Evolutionary conservation across 352 stramenopile species (phyloP).

Genomic region (Pythium aphanidermatum): DNA sequence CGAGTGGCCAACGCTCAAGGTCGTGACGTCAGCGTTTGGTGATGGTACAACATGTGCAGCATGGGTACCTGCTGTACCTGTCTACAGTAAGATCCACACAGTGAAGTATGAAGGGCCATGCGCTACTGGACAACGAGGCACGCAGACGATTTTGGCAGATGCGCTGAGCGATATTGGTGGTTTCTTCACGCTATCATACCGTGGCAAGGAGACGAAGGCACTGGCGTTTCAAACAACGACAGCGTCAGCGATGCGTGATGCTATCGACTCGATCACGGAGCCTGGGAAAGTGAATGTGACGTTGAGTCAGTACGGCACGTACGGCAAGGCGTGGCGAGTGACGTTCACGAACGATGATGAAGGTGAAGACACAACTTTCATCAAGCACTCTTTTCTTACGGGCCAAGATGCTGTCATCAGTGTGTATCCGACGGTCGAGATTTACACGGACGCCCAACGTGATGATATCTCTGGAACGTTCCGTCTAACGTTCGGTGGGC

Average conservation of each 20-base stretch:
- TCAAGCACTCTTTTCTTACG: constrained; percentile 67
- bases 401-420: constrained; percentile 65
- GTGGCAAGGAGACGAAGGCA: constrained; percentile 58
- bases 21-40: constrained; percentile 38
- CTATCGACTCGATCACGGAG: constrained; percentile 83
- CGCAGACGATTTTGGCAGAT: constrained; percentile 70
- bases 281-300: constrained; percentile 82
- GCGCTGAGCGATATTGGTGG: constrained; percentile 80
- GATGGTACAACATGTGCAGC: constrained; percentile 14
- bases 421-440: constrained; percentile 57
- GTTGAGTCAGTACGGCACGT: constrained; percentile 44
- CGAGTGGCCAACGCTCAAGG: constrained; percentile 61
- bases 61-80: constrained; percentile 35
- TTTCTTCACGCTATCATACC: constrained; percentile 89
- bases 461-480: constrained; percentile 66
- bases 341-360: constrained; percentile 81
- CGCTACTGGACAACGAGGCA: constrained; percentile 32
- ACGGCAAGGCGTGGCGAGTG: constrained; percentile 86
- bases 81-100: constrained; percentile 55
- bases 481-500: constrained; percentile 42
- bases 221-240: constrained; percentile 76
- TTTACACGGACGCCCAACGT: constrained; percentile 45
- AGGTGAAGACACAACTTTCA: constrained; percentile 59
- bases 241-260: constrained; percentile 71
- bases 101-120: constrained; percentile 67